Evolutionary conservation across 164 flowering plant species (phyloP).

Genomic region (Hamamelis virginiana): DNA sequence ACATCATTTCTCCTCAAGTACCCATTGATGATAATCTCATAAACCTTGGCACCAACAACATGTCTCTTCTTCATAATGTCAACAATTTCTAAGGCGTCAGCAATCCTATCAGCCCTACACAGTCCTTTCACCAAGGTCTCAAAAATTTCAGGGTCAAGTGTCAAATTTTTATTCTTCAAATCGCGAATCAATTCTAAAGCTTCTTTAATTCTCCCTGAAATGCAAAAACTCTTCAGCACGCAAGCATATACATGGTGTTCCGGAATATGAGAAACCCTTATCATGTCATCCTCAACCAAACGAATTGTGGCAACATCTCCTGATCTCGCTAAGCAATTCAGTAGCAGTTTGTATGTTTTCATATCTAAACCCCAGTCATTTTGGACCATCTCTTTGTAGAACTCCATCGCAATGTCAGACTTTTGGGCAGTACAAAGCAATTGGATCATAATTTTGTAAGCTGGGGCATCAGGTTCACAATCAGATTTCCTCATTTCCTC

Average conservation of each 20-base stretch:
- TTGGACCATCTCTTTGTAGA: conserved; percentile 67
- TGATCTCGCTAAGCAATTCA: conserved; percentile 50
- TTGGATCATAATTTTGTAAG: conserved; percentile 44
- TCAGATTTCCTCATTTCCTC: conserved; percentile 64
- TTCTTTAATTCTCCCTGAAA: conserved; percentile 61
- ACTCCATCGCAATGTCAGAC: conserved; percentile 71
- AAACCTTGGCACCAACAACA: conserved; percentile 39
- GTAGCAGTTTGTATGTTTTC: conserved; percentile 36
- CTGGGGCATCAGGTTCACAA: conserved; percentile 52
- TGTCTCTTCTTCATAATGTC: conserved; percentile 58
- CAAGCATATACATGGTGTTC: conserved; percentile 38
- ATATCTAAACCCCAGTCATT: conserved; percentile 43
- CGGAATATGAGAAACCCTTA: conserved; percentile 40
- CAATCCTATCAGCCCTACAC: conserved; percentile 56
- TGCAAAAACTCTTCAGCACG: conserved; percentile 63
- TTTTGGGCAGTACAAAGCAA: conserved; percentile 50
- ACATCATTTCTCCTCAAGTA: conserved; percentile 54
- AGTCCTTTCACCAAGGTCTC: conserved; percentile 69
- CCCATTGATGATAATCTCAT: conserved; percentile 54
- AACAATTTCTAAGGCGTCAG: conserved; percentile 72
- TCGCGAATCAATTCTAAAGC: conserved; percentile 67
- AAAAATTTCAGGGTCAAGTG: conserved; percentile 32
- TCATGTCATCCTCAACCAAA: conserved; percentile 67
- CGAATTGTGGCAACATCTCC: conserved; percentile 52
- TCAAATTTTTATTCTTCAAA: conserved; percentile 38